These are phyloP conservation scores for Glaciozyma martinii DNA, from an alignment of 768 basidiomycete species.

Conservation along the genomic window DNA sequence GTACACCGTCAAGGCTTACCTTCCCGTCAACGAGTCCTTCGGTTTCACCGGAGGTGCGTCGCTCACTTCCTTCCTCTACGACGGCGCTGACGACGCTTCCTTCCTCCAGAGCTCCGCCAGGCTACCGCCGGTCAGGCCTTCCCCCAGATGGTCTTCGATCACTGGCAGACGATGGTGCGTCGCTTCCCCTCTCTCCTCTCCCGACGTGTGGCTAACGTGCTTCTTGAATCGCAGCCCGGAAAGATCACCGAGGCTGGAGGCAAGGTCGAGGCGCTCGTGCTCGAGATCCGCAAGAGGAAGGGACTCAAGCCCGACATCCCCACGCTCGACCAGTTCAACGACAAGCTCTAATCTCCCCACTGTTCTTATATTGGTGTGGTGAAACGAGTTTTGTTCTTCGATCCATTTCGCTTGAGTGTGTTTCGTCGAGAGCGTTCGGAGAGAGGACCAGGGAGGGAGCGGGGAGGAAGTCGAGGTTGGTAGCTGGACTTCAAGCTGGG, in stretches of 20 bases:
- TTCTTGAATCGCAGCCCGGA: conserved; percentile 24
- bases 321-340: conserved; percentile 76
- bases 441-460: not conserved
- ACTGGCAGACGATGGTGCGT: conserved; percentile 57
- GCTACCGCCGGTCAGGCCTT: conserved; percentile 95
- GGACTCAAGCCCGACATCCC: conserved; percentile 96
- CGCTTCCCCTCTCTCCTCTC: conserved; percentile 58
- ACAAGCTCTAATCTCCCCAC: conserved; percentile 63
- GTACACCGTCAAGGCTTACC: conserved; percentile 91
- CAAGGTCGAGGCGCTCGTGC: conserved; percentile 70
- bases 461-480: no score
- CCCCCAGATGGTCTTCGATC: conserved; percentile 90
- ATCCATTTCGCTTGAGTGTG: not conserved
- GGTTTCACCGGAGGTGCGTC: conserved; percentile 71
- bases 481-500: no score
- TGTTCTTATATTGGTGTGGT: not conserved
- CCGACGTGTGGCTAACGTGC: no score
- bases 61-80: no score
- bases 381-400: not conserved
- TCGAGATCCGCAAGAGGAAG: conserved; percentile 76
- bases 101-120: conserved; percentile 59
- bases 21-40: conserved; percentile 72
- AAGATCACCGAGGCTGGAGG: conserved; percentile 77
- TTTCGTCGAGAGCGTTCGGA: not conserved
- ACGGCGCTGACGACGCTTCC: no score